These are phyloP conservation scores for Croton laevigatus DNA, from an alignment of 441 rosid genomes.

Conservation along the genomic window DNA sequence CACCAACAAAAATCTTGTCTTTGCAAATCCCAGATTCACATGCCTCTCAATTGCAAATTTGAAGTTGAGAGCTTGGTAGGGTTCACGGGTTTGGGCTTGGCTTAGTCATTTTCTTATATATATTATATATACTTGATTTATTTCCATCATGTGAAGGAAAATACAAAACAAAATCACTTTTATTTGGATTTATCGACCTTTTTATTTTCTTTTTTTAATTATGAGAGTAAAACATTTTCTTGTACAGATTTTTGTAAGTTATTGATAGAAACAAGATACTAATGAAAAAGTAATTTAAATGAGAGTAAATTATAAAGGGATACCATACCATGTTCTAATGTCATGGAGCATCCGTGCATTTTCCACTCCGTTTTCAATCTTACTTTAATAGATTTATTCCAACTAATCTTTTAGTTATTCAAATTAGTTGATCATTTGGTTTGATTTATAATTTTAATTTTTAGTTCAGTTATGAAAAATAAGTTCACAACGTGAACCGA, in stretches of 20 bases:
- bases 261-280: slow-evolving; percentile 12
- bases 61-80: neutral
- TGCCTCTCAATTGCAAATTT: slow-evolving; percentile 11
- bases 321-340: slow-evolving; percentile 4
- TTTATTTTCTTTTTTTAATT: neutral
- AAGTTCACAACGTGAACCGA: no score
- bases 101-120: no score
- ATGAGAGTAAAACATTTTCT: neutral
- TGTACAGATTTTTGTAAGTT: neutral
- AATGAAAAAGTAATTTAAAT: neutral
- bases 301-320: neutral
- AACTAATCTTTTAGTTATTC: no score
- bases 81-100: slow-evolving; percentile 17
- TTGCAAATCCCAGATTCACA: neutral
- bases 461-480: no score
- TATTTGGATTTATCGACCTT: neutral
- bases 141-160: neutral
- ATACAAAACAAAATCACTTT: neutral
- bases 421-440: no score
- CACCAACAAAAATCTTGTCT: neutral
- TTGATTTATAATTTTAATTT: no score
- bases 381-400: no score
- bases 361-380: neutral
- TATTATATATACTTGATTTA: neutral
- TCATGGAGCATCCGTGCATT: neutral